Evolutionary conservation across 108 stramenopile genomes (phyloP).

Genomic region (Cyclotella atomus): DNA sequence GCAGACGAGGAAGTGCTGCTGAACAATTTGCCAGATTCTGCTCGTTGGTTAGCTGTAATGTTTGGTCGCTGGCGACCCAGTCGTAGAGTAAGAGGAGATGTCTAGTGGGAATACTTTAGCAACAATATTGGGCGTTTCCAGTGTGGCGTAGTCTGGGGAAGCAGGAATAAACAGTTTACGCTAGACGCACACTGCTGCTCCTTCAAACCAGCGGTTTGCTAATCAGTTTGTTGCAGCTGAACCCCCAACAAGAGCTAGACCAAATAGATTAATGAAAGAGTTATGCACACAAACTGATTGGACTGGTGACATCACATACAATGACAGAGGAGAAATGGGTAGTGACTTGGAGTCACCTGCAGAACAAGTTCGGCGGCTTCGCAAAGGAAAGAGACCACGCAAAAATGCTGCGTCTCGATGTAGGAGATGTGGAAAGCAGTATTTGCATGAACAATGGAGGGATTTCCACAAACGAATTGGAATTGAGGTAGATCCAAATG

Average conservation of each 20-base stretch:
- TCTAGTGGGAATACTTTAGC: neutral
- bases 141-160: too few species aligned
- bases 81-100: neutral
- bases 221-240: constrained; percentile 7
- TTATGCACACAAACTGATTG: neutral
- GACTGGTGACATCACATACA: neutral
- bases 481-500: neutral
- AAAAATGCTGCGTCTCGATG: neutral
- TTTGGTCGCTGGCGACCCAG: constrained; percentile 7
- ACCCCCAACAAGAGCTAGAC: neutral
- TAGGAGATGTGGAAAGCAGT: constrained; percentile 4
- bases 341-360: neutral
- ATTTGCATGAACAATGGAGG: neutral
- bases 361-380: neutral
- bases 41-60: neutral
- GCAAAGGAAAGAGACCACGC: neutral
- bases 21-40: neutral
- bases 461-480: neutral
- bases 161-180: neutral
- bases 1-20: neutral
- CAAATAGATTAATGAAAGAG: neutral
- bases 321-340: neutral
- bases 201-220: neutral
- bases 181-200: neutral
- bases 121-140: too few species aligned